Percentiles rank a stretch among this genome's conserved stretches.
Evolutionary conservation across 2,329 filamentous ascomycete genomes (phyloP).

Genomic region (Exophiala mesophila): DNA sequence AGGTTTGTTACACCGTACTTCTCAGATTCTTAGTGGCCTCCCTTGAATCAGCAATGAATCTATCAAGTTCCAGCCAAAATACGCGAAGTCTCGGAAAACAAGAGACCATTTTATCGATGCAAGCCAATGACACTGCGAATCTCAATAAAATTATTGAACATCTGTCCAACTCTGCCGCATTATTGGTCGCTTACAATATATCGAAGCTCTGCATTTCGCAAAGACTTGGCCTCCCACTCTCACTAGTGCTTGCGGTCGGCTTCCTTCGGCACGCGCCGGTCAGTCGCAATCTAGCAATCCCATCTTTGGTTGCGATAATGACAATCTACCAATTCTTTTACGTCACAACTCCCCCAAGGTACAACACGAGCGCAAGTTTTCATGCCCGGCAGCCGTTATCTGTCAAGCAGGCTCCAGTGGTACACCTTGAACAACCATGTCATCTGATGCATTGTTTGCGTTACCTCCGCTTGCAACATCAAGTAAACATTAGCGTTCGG

Average conservation of each 20-base stretch:
- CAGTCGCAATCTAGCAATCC: conserved; percentile 3
- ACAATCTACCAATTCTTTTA: conserved; percentile 16
- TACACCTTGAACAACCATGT: conserved; percentile 1
- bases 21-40: conserved; percentile 4
- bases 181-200: conserved; percentile 13
- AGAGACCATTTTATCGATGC: conserved; percentile 7
- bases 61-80: not conserved
- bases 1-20: conserved; percentile 6
- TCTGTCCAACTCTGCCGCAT: conserved; percentile 5
- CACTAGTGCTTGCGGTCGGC: conserved; percentile 7
- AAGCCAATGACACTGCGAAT: conserved; percentile 17
- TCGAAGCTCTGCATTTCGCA: conserved; percentile 1
- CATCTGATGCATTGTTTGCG: conserved; percentile 5
- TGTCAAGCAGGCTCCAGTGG: conserved; percentile 11
- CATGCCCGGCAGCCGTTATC: conserved; percentile 15
- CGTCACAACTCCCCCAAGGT: conserved; percentile 15
- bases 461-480: conserved; percentile 9
- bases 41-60: conserved; percentile 11
- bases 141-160: too few relatives aligned
- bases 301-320: conserved; percentile 14
- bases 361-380: not conserved
- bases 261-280: conserved; percentile 18
- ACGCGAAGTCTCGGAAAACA: conserved; percentile 5
- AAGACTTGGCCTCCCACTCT: conserved; percentile 10
- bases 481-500: conserved; percentile 6